Percentiles rank a stretch among this genome's conserved stretches.
Evolutionary conservation across 257 asterid genomes (phyloP).

Genomic region (Echites panduratus): DNA sequence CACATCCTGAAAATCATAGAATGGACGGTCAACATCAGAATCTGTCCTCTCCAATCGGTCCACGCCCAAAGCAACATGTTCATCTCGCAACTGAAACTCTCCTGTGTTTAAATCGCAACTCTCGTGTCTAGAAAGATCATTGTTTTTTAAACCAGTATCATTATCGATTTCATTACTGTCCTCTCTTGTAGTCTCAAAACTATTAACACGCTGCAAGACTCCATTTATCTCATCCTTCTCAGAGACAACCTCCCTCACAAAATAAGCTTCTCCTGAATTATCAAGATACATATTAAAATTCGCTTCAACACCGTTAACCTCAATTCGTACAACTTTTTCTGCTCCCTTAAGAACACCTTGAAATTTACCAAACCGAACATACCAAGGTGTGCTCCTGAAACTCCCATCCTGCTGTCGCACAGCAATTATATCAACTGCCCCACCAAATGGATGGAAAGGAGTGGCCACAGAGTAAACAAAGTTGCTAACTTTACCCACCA

Average conservation of each 20-base stretch:
- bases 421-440: constrained; percentile 86
- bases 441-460: constrained; percentile 95
- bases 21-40: constrained; percentile 60
- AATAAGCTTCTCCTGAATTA: constrained; percentile 88
- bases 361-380: constrained; percentile 86
- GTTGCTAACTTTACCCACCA: constrained; percentile 74
- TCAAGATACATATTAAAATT: constrained; percentile 80
- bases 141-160: constrained; percentile 28
- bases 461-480: constrained; percentile 86
- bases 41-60: constrained; percentile 66
- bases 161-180: constrained; percentile 23
- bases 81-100: constrained; percentile 55
- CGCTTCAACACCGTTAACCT: constrained; percentile 79
- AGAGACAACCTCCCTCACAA: constrained; percentile 53
- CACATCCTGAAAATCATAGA: constrained; percentile 75
- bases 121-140: constrained; percentile 33
- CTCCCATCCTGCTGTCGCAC: constrained; percentile 80
- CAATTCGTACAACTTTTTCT: constrained; percentile 70
- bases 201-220: constrained; percentile 31
- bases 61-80: constrained; percentile 56
- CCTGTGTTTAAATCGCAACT: constrained; percentile 26
- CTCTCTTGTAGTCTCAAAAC: constrained; percentile 28
- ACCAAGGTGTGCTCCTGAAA: constrained; percentile 87
- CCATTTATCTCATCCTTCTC: constrained; percentile 31
- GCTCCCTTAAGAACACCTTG: constrained; percentile 90